A percentile compares a stretch with the other conserved stretches of the same genome.
Evolutionary conservation across 2,329 filamentous ascomycete genomes (phyloP).

Genomic region (Aspergillus ustus): DNA sequence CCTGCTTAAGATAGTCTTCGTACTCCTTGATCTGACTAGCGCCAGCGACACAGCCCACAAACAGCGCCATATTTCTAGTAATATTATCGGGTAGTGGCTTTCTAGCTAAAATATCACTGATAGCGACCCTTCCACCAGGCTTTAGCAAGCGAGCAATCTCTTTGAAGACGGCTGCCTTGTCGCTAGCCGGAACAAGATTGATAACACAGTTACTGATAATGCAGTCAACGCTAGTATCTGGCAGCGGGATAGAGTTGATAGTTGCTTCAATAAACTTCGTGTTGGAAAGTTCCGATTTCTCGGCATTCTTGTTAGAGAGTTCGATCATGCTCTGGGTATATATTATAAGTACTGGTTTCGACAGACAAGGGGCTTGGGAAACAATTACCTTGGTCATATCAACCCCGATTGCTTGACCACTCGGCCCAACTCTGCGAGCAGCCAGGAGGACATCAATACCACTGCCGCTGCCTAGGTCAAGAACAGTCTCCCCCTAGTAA

Average conservation of each 20-base stretch:
- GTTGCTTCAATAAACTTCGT: conserved; percentile 55
- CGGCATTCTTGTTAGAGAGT: conserved; percentile 53
- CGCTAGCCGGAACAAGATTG: conserved; percentile 59
- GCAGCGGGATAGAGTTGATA: conserved; percentile 58
- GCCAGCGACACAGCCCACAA: conserved; percentile 65
- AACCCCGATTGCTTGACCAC: conserved; percentile 59
- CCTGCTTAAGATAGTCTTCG: conserved; percentile 54
- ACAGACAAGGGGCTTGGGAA: not conserved
- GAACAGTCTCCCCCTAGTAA: conserved; percentile 62
- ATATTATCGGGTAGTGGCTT: conserved; percentile 56
- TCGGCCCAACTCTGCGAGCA: conserved; percentile 54
- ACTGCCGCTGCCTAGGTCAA: conserved; percentile 62
- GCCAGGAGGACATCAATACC: conserved; percentile 65
- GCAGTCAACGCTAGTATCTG: conserved; percentile 52
- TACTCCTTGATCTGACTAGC: conserved; percentile 60
- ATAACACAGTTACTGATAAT: conserved; percentile 69
- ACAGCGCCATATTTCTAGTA: conserved; percentile 55
- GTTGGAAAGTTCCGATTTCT: conserved; percentile 48
- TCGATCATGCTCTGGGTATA: conserved; percentile 58
- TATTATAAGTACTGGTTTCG: conserved; percentile 9
- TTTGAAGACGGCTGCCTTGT: conserved; percentile 60
- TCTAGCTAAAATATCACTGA: conserved; percentile 64
- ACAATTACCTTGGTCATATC: conserved; percentile 62
- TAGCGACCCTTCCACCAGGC: conserved; percentile 60
- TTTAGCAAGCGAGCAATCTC: conserved; percentile 65